Percentiles rank a stretch among this genome's conserved stretches.
phyloP scores from a whole-genome alignment of 331 rosid genomes.

The Arachis monticola region DNA sequence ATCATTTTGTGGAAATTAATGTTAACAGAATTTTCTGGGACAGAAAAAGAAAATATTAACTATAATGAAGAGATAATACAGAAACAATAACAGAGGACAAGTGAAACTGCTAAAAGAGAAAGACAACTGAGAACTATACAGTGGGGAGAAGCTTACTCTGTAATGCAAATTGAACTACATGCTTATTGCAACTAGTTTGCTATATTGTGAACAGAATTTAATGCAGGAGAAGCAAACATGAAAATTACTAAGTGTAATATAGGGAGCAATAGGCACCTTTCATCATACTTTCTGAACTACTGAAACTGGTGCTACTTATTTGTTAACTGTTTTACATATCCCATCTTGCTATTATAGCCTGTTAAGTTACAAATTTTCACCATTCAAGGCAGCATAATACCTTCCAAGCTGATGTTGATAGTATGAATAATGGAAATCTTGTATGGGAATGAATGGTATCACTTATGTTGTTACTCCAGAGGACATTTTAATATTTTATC shows the following conservation, averaged over 20 bases:
- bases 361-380: slow-evolving; percentile 19
- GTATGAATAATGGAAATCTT: slow-evolving; percentile 1
- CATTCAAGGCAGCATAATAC: slow-evolving; percentile 23
- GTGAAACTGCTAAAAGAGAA: not conserved
- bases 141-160: not conserved
- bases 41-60: not conserved
- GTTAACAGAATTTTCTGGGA: not conserved
- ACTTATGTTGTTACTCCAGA: slow-evolving; percentile 25
- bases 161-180: slow-evolving; percentile 4
- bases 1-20: not conserved
- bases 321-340: slow-evolving; percentile 4
- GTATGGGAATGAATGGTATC: not conserved
- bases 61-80: not conserved
- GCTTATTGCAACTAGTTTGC: not conserved
- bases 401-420: not conserved
- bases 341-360: slow-evolving; percentile 17
- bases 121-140: not conserved
- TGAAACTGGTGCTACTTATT: slow-evolving; percentile 3
- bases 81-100: not conserved
- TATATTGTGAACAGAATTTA: not conserved
- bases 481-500: slow-evolving; percentile 20
- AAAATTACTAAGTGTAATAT: not conserved
- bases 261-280: not conserved
- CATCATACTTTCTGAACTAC: not conserved
- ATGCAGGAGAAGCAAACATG: not conserved